Conservation (phyloP, 2,329 filamentous ascomycete genomes). For the Westerdykella ornata region DNA sequence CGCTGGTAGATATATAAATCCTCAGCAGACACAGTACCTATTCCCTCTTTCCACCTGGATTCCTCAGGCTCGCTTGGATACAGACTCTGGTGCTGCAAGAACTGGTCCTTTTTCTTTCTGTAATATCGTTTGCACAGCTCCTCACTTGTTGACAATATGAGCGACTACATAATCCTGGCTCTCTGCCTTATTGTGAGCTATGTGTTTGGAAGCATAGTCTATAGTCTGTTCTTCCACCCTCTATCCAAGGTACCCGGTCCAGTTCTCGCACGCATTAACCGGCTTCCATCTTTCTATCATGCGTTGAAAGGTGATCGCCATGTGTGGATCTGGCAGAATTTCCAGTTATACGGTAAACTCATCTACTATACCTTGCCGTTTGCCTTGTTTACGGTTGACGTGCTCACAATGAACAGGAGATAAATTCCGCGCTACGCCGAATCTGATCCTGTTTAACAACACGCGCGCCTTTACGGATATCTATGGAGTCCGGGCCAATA, state of each 20-base stretch:
- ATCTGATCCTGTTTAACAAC: constrained; percentile 6
- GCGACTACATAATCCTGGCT: too few relatives aligned
- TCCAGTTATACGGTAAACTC: constrained; percentile 9
- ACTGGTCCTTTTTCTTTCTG: too few relatives aligned
- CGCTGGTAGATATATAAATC: too few relatives aligned
- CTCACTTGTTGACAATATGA: too few relatives aligned
- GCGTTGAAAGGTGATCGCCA: constrained; percentile 9
- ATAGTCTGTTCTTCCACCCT: constrained; percentile 13
- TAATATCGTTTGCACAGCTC: too few relatives aligned
- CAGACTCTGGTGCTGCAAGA: too few relatives aligned
- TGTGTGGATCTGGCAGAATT: constrained; percentile 9
- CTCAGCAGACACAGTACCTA: too few relatives aligned
- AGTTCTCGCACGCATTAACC: constrained; percentile 3
- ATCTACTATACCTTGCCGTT: background rate
- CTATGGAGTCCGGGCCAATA: constrained; percentile 5
- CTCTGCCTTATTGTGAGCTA: too few relatives aligned
- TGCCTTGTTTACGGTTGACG: background rate
- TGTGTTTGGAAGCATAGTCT: too few relatives aligned
- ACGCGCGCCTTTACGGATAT: constrained; percentile 5
- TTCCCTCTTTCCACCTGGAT: too few relatives aligned
- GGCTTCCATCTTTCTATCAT: constrained; percentile 9
- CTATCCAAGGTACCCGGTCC: constrained; percentile 8
- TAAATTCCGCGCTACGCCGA: constrained; percentile 7
- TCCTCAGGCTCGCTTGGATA: too few relatives aligned
- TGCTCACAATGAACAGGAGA: constrained; percentile 1